Evolutionary conservation across 2,329 filamentous ascomycete species (phyloP).

Genomic region (Fusarium neocosmosporiellum): DNA sequence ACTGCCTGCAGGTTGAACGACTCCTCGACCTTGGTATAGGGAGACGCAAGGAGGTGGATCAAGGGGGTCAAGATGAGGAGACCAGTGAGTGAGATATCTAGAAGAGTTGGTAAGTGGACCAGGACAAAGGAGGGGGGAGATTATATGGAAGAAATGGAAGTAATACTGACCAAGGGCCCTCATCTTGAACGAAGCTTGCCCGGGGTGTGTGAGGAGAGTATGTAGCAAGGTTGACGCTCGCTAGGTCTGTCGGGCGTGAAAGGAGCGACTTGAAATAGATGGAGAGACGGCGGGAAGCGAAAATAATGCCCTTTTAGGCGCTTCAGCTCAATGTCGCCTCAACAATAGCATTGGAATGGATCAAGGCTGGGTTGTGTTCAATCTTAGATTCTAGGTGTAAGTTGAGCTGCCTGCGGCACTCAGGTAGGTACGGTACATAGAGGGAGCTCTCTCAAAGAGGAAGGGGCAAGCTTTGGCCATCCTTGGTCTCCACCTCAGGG

Average conservation of each 20-base stretch:
- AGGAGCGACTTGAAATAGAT: background rate
- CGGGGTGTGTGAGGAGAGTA: background rate
- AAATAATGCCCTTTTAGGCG: background rate
- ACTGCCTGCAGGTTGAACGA: slow-evolving; percentile 97
- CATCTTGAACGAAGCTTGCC: slow-evolving; percentile 30
- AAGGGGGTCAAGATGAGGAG: slow-evolving; percentile 68
- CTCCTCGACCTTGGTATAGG: slow-evolving; percentile 98
- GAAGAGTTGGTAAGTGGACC: background rate
- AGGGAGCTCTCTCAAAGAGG: background rate
- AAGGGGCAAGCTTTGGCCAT: background rate
- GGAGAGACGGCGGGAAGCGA: background rate
- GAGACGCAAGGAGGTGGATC: slow-evolving; percentile 77
- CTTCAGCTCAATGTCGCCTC: background rate
- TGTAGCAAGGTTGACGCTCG: background rate
- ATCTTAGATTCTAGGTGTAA: background rate
- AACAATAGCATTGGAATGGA: background rate
- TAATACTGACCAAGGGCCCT: slow-evolving; percentile 29
- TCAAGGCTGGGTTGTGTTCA: background rate
- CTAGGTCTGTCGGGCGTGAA: background rate
- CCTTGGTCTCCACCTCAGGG: slow-evolving; percentile 2
- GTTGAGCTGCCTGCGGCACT: background rate
- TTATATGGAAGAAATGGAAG: background rate
- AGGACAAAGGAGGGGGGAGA: background rate
- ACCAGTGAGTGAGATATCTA: slow-evolving; percentile 41
- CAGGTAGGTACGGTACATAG: background rate